Evolutionary conservation across 2,329 filamentous ascomycete species (phyloP).

Genomic region (Colletotrichum camelliae): DNA sequence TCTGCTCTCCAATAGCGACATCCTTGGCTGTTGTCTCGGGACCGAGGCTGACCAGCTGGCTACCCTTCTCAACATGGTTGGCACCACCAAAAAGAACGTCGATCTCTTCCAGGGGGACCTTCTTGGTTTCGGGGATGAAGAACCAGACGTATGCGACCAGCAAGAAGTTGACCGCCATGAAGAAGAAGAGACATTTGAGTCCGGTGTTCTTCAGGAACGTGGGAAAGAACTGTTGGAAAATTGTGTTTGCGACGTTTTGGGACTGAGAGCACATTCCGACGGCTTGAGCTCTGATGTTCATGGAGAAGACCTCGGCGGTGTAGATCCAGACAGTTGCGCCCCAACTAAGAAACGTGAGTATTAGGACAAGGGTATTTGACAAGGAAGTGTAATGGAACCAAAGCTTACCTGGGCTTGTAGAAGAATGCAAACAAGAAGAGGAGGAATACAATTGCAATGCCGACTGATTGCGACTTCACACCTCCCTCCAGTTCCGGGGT

Average conservation of each 20-base stretch:
- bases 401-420: slow-evolving; percentile 71
- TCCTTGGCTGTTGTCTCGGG: not conserved
- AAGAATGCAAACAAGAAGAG: slow-evolving; percentile 70
- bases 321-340: slow-evolving; percentile 71
- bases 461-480: slow-evolving; percentile 62
- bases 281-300: slow-evolving; percentile 73
- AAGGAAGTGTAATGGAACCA: not conserved
- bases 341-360: not conserved
- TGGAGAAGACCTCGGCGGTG: slow-evolving; percentile 72
- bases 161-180: slow-evolving; percentile 47
- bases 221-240: slow-evolving; percentile 75
- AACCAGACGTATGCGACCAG: slow-evolving; percentile 54
- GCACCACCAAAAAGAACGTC: slow-evolving; percentile 59
- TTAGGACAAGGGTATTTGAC: not conserved
- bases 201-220: slow-evolving; percentile 64
- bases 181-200: slow-evolving; percentile 45
- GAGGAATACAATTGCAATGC: slow-evolving; percentile 70
- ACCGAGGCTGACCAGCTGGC: slow-evolving; percentile 40
- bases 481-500: slow-evolving; percentile 57
- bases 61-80: slow-evolving; percentile 60
- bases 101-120: slow-evolving; percentile 58
- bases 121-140: slow-evolving; percentile 55
- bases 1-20: not conserved
- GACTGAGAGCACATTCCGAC: slow-evolving; percentile 68
- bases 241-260: slow-evolving; percentile 68